Evolutionary conservation across 768 basidiomycete genomes (phyloP).

Genomic region (Lepiota brunneoincarnata): DNA sequence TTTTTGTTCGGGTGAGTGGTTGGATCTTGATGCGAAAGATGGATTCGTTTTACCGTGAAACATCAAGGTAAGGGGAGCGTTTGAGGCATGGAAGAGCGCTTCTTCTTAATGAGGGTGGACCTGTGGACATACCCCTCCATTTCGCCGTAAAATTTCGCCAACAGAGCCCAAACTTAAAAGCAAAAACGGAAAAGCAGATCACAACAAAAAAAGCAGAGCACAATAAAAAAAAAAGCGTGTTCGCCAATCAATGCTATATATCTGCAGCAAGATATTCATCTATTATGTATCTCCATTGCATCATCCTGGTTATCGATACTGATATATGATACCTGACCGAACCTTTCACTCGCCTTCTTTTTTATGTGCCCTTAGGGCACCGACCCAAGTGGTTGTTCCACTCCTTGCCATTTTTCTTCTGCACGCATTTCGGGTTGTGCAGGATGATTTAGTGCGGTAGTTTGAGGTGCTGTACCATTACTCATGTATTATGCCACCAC

Average conservation of each 20-base stretch:
- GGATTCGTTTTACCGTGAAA: not conserved
- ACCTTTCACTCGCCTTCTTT: no score
- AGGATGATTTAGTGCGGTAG: no score
- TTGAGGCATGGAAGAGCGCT: slow-evolving; percentile 14
- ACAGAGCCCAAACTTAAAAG: not conserved
- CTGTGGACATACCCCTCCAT: not conserved
- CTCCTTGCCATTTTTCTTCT: no score
- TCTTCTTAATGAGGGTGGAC: no score
- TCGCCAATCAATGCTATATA: not conserved
- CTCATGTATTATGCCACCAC: no score
- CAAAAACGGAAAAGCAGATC: not conserved
- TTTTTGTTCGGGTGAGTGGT: slow-evolving; percentile 49
- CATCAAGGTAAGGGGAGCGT: slow-evolving; percentile 23
- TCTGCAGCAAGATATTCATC: not conserved
- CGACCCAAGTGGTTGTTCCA: no score
- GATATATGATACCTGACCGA: no score
- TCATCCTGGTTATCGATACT: no score
- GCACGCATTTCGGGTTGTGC: no score
- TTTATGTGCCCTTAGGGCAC: no score
- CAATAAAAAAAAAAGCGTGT: not conserved
- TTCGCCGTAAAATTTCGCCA: not conserved
- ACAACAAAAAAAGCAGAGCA: not conserved
- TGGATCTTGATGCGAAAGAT: no score
- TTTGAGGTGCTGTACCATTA: no score
- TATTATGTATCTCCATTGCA: not conserved